Percentiles rank a stretch among this genome's conserved stretches.
Evolutionary conservation across 352 stramenopile genomes (phyloP).

Genomic region (Hyaloperonospora brassicae): DNA sequence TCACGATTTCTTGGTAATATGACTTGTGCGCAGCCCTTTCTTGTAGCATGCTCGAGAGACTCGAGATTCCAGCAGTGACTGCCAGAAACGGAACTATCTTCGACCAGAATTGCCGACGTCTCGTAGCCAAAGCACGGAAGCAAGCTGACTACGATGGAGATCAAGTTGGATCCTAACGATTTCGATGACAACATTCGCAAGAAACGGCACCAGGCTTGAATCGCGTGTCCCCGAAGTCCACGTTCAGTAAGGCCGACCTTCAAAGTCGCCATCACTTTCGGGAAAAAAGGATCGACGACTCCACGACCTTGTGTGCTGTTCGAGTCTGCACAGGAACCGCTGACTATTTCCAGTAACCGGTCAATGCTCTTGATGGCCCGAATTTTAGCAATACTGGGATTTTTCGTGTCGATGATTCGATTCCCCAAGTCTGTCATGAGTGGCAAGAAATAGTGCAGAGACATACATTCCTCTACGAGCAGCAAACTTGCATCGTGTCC

Average conservation of each 20-base stretch:
- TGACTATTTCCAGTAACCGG: conserved; percentile 58
- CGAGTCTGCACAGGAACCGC: conserved; percentile 19
- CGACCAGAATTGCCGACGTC: conserved; percentile 31
- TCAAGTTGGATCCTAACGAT: conserved; percentile 75
- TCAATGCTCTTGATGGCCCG: conserved; percentile 70
- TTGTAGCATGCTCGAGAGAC: conserved; percentile 20
- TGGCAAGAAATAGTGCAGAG: conserved; percentile 68
- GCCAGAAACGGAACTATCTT: conserved; percentile 19
- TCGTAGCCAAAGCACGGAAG: conserved; percentile 61
- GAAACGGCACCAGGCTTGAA: conserved; percentile 71
- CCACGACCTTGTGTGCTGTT: conserved; percentile 29
- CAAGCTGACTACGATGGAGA: conserved; percentile 82
- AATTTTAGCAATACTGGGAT: conserved; percentile 32
- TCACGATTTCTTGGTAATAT: conserved; percentile 7
- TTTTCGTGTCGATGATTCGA: conserved; percentile 42
- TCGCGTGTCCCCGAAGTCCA: conserved; percentile 48
- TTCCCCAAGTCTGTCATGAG: conserved; percentile 77
- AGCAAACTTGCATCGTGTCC: conserved; percentile 18
- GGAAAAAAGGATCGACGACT: conserved; percentile 72
- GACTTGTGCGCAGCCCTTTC: conserved; percentile 8
- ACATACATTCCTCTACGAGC: conserved; percentile 41
- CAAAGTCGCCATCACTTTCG: conserved; percentile 86
- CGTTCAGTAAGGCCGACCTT: conserved; percentile 64
- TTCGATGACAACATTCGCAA: conserved; percentile 72
- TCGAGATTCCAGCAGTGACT: conserved; percentile 40